phyloP scores from a whole-genome alignment of 495 filamentous ascomycete species.

The Aspergillus conjunctus region DNA sequence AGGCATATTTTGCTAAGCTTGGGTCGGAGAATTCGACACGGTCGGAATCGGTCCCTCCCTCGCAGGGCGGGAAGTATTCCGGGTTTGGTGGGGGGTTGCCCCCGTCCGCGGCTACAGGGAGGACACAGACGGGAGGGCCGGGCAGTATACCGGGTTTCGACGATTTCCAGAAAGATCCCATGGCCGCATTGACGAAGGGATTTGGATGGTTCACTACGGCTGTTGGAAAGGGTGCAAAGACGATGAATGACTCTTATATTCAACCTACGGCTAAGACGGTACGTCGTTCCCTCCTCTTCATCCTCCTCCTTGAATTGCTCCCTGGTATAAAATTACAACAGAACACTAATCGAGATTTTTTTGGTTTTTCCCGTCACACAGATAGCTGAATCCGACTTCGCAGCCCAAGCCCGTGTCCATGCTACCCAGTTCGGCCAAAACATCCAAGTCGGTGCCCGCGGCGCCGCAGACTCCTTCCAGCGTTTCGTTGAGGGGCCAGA shows the following conservation, averaged over 20 bases:
- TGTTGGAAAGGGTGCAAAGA: conserved; percentile 86
- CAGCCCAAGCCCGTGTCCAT: conserved; percentile 73
- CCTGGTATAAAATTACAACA: neutral
- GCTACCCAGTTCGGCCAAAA: conserved; percentile 67
- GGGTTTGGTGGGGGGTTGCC: conserved; percentile 81
- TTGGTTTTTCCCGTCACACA: conserved; percentile 29
- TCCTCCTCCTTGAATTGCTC: neutral
- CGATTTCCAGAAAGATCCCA: conserved; percentile 87
- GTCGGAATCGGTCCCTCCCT: conserved; percentile 72
- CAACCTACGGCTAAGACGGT: conserved; percentile 89
- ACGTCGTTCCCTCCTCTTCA: conserved; percentile 27
- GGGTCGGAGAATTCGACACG: conserved; percentile 79
- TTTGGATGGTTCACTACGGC: conserved; percentile 91
- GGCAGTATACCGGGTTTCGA: conserved; percentile 66
- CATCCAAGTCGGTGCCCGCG: conserved; percentile 65
- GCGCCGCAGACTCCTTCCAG: conserved; percentile 73
- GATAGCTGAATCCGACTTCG: conserved; percentile 86
- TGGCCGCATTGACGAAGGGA: conserved; percentile 85
- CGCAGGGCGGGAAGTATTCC: conserved; percentile 86
- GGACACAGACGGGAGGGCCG: conserved; percentile 25
- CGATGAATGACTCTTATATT: conserved; percentile 83
- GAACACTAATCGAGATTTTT: neutral
- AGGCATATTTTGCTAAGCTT: conserved; percentile 85
- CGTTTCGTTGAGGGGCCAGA: conserved; percentile 77
- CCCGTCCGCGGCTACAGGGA: conserved; percentile 32